Conservation (phyloP, 2,329 filamentous ascomycete genomes). For the Dothistroma septosporum region DNA sequence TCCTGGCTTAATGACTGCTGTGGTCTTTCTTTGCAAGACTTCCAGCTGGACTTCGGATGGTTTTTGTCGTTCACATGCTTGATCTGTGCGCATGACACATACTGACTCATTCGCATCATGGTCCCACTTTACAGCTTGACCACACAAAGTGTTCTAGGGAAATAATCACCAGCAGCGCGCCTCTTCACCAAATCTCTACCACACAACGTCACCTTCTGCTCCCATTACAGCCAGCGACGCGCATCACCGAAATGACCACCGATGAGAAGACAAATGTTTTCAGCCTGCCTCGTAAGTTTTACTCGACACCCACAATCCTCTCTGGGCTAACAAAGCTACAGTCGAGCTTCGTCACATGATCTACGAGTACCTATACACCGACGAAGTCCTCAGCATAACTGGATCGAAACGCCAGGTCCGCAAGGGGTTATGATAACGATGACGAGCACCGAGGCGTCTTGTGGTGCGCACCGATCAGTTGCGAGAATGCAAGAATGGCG, state of each 20-base stretch:
- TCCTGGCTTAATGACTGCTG: not conserved
- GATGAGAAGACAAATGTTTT: not conserved
- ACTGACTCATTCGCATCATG: not conserved
- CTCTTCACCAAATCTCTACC: no score
- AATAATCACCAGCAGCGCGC: no score
- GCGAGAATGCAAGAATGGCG: no score
- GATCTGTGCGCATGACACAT: not conserved
- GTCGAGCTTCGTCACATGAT: not conserved
- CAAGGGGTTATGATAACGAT: no score
- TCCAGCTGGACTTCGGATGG: not conserved
- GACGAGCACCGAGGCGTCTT: no score
- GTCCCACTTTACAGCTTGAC: not conserved
- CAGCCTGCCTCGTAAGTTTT: not conserved
- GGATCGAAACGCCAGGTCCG: not conserved
- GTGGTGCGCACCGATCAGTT: no score
- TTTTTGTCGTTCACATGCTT: not conserved
- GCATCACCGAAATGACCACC: not conserved
- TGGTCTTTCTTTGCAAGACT: not conserved
- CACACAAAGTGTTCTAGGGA: not conserved
- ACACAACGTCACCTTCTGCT: no score
- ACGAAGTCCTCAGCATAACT: not conserved
- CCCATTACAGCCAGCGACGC: not conserved
- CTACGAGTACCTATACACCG: not conserved
- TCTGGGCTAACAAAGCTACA: not conserved
- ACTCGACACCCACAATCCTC: not conserved